These are phyloP conservation scores for Erysimum pusillum DNA, from an alignment of 441 rosid species.

Conservation along the genomic window DNA sequence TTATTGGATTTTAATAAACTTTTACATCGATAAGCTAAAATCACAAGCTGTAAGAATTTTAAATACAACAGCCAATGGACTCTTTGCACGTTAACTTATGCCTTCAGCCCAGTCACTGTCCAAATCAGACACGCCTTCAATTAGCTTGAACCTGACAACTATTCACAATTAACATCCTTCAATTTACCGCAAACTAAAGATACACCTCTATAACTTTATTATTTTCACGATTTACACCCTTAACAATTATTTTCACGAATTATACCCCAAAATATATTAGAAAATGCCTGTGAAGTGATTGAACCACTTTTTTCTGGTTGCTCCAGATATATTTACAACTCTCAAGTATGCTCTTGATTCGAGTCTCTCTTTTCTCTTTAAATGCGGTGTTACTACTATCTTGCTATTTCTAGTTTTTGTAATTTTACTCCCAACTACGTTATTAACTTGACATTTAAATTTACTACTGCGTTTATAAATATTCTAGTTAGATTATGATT, in stretches of 20 bases:
- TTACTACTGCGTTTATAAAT: not conserved
- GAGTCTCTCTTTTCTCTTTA: not conserved
- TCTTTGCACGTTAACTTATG: slow-evolving; percentile 23
- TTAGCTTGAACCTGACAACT: slow-evolving; percentile 15
- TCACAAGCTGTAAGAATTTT: slow-evolving; percentile 26
- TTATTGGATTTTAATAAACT: slow-evolving; percentile 13
- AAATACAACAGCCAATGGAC: slow-evolving; percentile 30
- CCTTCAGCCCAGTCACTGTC: slow-evolving; percentile 36
- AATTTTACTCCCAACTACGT: not conserved
- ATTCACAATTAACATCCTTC: slow-evolving; percentile 4
- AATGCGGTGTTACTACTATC: not conserved
- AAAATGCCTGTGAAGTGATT: too few relatives aligned
- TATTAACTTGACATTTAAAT: not conserved
- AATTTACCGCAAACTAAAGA: not conserved
- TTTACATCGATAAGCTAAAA: slow-evolving; percentile 32
- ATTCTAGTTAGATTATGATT: slow-evolving; percentile 22
- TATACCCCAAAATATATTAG: too few relatives aligned
- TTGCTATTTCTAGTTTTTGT: not conserved
- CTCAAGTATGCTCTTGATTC: not conserved
- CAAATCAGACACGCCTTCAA: slow-evolving; percentile 35
- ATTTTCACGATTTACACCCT: not conserved
- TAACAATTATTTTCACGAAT: not conserved
- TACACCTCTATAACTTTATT: not conserved
- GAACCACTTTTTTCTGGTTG: too few relatives aligned
- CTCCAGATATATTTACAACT: too few relatives aligned